A percentile compares a stretch with the other conserved stretches of the same genome.
Evolutionary conservation across 768 basidiomycete genomes (phyloP).

Genomic region (Pholiota conissans): DNA sequence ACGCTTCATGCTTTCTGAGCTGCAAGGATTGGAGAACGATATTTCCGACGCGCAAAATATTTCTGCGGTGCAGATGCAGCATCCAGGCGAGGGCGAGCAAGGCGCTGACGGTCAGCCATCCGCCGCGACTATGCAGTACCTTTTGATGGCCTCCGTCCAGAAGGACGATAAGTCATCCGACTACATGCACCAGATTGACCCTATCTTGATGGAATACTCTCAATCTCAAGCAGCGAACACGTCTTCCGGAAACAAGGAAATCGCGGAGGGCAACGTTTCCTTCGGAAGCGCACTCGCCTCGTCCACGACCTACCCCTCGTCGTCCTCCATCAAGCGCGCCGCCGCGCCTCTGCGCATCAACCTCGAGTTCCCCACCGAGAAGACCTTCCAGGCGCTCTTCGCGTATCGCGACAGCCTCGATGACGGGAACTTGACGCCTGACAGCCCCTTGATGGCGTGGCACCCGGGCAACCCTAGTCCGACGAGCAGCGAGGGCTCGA

Average conservation of each 20-base stretch:
- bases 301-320: slow-evolving; percentile 8
- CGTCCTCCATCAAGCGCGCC: slow-evolving; percentile 25
- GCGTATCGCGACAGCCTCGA: slow-evolving; percentile 24
- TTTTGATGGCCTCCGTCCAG: slow-evolving; percentile 15
- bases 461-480: slow-evolving; percentile 25
- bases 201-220: slow-evolving; percentile 24
- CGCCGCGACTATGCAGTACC: slow-evolving; percentile 15
- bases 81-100: not conserved
- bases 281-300: slow-evolving; percentile 5
- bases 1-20: slow-evolving; percentile 17
- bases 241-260: not conserved
- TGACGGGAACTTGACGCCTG: slow-evolving; percentile 23
- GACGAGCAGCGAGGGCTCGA: slow-evolving; percentile 21
- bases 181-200: slow-evolving; percentile 27
- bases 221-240: not conserved
- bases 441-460: slow-evolving; percentile 24
- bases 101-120: not conserved
- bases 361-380: slow-evolving; percentile 26
- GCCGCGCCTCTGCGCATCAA: slow-evolving; percentile 28
- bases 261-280: not conserved
- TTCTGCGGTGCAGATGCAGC: slow-evolving; percentile 3
- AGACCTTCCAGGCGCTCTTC: slow-evolving; percentile 26
- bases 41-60: slow-evolving; percentile 8
- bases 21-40: slow-evolving; percentile 15
- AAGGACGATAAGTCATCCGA: slow-evolving; percentile 9